phyloP scores from a whole-genome alignment of 1,284 basidiomycete genomes.

The Agroathelia rolfsii region DNA sequence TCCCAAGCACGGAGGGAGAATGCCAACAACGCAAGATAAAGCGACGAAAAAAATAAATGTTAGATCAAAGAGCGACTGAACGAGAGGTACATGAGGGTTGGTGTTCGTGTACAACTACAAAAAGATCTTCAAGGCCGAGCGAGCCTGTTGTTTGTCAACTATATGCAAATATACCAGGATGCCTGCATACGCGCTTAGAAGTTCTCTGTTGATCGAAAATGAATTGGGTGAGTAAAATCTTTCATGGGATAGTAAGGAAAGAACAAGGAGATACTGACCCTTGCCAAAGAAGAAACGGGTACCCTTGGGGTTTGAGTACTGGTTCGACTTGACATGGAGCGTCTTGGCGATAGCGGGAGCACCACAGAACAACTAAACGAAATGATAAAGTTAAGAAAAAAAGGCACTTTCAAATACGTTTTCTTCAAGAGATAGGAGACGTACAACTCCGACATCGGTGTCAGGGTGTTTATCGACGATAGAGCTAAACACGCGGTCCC shows the following conservation, averaged over 20 bases:
- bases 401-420: slow-evolving; percentile 1
- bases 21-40: too few species aligned
- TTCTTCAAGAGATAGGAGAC: slow-evolving; percentile 17
- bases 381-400: slow-evolving; percentile 4
- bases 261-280: slow-evolving; percentile 28
- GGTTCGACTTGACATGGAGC: slow-evolving; percentile 73
- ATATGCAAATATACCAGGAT: too few species aligned
- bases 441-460: slow-evolving; percentile 75
- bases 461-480: slow-evolving; percentile 73
- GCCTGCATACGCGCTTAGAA: slow-evolving; percentile 12
- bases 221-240: not conserved
- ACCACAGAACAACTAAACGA: slow-evolving; percentile 68
- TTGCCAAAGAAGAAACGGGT: slow-evolving; percentile 87
- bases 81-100: too few species aligned
- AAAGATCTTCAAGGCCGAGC: too few species aligned
- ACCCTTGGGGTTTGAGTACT: slow-evolving; percentile 72
- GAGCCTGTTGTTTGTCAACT: too few species aligned
- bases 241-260: not conserved
- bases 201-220: slow-evolving; percentile 12
- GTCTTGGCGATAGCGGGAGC: slow-evolving; percentile 59
- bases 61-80: too few species aligned
- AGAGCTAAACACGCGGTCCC: slow-evolving; percentile 74
- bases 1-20: too few species aligned
- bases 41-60: too few species aligned
- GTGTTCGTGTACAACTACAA: too few species aligned